Evolutionary conservation across 331 rosid species (phyloP), one percentile per base, ranked within the genome.

Genomic region (Malus hybrid): DNA sequence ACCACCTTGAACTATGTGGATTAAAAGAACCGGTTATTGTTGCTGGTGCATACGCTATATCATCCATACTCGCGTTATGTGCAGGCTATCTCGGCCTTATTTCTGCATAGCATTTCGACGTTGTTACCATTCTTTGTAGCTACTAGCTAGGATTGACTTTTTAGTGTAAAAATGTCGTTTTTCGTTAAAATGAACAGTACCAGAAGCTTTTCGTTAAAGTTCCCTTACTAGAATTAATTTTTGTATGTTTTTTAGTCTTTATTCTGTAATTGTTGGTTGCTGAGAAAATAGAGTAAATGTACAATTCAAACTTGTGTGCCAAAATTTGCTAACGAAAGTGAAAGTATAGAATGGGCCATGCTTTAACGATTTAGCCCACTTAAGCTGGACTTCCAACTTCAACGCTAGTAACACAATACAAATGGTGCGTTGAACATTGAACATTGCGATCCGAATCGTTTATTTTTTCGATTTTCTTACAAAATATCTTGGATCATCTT

Each of bases 1-100:
- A 86, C 66, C 88, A 86, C 82, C 87, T 94, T 52, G 92, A 83
- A 71, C 76, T 88, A 76, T 75, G 81, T 69, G 96, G 97, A 56
- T 72, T 90, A 82, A 86, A 84, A 71, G 97, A 90, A 80, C 93
- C 97, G 3, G 70, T 77, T 65, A 90, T 92, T n/a, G 99, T 94
- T 67, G 90, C 87, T 61, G 90, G 89, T 62, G 97, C 97, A 36
- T 94, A 92, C 81, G 80, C 84, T 18, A 13, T 94, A 64, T 86
- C 99, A 10, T 94, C 91, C 20, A 56, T 86, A 29, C 81, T 92
- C 79, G 94, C 97, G 68, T 75, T 94, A 78, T 78, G 81, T 48
- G 97, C 97, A 2, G 99, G 87, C 64, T 94, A 92, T 80, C 80
- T 88, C 19, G 99, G 97, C 71, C 95, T 94, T 32, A 79, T 88